phyloP scores from a whole-genome alignment of 179 eudicot genomes.

The Corrigiola litoralis region DNA sequence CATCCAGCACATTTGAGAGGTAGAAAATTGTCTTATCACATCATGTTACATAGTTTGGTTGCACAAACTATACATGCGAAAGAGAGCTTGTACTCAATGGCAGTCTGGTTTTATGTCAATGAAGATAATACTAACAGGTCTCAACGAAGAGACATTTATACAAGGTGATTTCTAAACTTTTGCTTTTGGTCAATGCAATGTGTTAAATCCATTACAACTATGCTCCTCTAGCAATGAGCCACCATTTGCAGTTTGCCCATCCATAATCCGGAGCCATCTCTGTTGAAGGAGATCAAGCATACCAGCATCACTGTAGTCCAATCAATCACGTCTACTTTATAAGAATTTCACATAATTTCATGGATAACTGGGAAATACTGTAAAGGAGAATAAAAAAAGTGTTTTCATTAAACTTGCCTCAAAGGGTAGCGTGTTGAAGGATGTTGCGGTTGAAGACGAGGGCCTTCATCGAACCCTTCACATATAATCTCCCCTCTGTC shows the following conservation, averaged over 20 bases:
- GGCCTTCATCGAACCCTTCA: conserved; percentile 94
- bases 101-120: conserved; percentile 7
- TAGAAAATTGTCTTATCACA: neutral
- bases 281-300: conserved; percentile 45
- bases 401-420: conserved; percentile 31
- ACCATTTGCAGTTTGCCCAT: conserved; percentile 19
- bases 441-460: conserved; percentile 47
- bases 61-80: neutral
- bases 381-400: neutral
- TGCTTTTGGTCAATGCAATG: conserved; percentile 27
- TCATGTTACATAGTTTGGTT: neutral
- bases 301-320: conserved; percentile 29
- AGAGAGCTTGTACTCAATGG: neutral
- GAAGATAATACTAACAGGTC: conserved; percentile 11
- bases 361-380: neutral
- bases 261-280: conserved; percentile 40
- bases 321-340: neutral
- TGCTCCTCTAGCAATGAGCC: conserved; percentile 20
- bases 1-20: too few relatives aligned
- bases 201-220: conserved; percentile 37
- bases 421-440: conserved; percentile 25
- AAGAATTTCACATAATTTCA: neutral
- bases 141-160: conserved; percentile 21
- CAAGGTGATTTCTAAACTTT: conserved; percentile 3
- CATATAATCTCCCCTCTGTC: conserved; percentile 76